These are phyloP conservation scores for Colletotrichum caudatum DNA, from an alignment of 2,329 filamentous ascomycete genomes.

Conservation along the genomic window DNA sequence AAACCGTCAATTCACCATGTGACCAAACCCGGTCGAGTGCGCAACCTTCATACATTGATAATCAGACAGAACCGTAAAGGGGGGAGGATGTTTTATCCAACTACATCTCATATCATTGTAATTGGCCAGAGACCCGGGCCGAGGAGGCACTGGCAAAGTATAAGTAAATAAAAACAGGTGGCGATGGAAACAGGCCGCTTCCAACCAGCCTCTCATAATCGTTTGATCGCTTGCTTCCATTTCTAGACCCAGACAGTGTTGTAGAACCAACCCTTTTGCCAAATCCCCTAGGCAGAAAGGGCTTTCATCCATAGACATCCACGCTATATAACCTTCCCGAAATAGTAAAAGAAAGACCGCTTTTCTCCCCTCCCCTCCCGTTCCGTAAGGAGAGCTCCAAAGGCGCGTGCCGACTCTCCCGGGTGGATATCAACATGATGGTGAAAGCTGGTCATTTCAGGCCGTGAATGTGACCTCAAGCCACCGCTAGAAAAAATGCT, in stretches of 20 bases:
- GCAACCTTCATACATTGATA: not conserved
- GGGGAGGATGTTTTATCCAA: slow-evolving; percentile 6
- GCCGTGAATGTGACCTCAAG: not conserved
- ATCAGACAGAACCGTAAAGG: too few species aligned
- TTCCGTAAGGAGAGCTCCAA: not conserved
- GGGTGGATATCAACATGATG: slow-evolving; percentile 17
- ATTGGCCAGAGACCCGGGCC: not conserved
- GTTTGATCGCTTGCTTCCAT: slow-evolving; percentile 13
- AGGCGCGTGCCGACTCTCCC: not conserved
- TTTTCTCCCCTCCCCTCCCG: not conserved
- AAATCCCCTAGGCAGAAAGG: not conserved
- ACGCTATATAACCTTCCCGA: not conserved
- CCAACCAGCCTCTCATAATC: slow-evolving; percentile 5
- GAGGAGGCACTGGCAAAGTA: not conserved
- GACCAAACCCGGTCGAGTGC: not conserved
- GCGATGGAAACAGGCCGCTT: not conserved
- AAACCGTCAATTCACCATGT: not conserved
- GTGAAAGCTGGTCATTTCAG: slow-evolving; percentile 8
- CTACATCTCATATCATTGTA: not conserved
- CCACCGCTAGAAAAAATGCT: not conserved
- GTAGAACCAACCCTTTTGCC: not conserved
- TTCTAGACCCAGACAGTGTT: not conserved
- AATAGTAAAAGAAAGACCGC: not conserved
- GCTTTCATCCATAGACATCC: not conserved
- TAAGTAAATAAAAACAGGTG: not conserved